Conservation (phyloP, 345 rosid genomes). For the Boechera divaricarpa region DNA sequence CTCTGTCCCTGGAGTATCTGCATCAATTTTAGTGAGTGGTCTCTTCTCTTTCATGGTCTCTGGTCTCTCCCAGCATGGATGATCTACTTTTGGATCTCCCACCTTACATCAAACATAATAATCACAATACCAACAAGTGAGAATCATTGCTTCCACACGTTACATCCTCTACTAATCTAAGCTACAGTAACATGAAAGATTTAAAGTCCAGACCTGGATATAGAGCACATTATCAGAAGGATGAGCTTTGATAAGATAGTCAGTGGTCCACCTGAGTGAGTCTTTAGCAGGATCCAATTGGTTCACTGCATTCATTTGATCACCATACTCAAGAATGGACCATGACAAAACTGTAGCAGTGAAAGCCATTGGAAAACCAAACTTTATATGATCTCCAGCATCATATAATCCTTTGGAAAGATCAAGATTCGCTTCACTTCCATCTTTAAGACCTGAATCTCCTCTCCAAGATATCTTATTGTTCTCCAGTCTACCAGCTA, state of each 20-base stretch:
- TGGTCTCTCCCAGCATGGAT: conserved; percentile 93
- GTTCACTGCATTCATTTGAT: conserved; percentile 72
- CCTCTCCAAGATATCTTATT: conserved; percentile 90
- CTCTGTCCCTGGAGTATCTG: conserved; percentile 77
- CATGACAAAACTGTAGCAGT: conserved; percentile 89
- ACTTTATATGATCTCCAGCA: conserved; percentile 96
- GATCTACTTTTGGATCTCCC: conserved; percentile 81
- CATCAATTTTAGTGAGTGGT: conserved; percentile 71
- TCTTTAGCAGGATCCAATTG: conserved; percentile 70
- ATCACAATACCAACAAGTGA: neutral
- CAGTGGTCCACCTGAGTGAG: conserved; percentile 90
- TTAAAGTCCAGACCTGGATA: conserved; percentile 61
- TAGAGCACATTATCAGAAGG: conserved; percentile 71
- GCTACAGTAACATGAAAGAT: neutral
- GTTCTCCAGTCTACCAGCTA: conserved; percentile 81
- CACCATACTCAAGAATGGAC: conserved; percentile 97
- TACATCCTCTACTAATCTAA: neutral
- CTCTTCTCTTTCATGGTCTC: conserved; percentile 81
- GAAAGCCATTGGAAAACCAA: conserved; percentile 95
- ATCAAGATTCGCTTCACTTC: conserved; percentile 65
- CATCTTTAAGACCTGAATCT: conserved; percentile 80
- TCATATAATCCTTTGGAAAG: conserved; percentile 90
- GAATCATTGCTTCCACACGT: neutral
- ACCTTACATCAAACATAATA: conserved; percentile 60
- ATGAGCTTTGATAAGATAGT: conserved; percentile 82